These are phyloP conservation scores for Gastrodia elata DNA, from an alignment of 106 monocot genomes.

Conservation along the genomic window DNA sequence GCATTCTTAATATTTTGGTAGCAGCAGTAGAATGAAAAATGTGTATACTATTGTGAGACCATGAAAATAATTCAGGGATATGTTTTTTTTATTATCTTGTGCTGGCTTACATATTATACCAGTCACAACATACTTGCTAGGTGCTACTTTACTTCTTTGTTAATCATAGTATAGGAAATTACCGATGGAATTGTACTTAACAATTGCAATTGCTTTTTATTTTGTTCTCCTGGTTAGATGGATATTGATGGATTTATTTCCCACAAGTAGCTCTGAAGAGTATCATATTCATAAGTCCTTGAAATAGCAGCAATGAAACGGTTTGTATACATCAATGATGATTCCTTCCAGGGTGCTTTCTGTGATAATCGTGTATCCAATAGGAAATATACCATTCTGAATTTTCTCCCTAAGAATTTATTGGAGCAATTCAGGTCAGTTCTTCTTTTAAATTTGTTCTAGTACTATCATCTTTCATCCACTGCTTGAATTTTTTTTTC, in stretches of 20 bases:
- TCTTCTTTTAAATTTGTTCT: background rate
- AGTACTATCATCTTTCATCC: background rate
- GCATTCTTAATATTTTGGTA: background rate
- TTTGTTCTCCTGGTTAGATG: background rate
- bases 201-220: background rate
- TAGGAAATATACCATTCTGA: slow-evolving; percentile 78
- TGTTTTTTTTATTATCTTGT: background rate
- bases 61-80: background rate
- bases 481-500: background rate
- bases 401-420: slow-evolving; percentile 94
- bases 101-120: background rate
- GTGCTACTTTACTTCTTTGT: background rate
- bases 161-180: background rate
- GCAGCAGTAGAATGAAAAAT: background rate
- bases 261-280: background rate
- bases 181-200: background rate
- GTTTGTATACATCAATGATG: slow-evolving; percentile 77
- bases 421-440: slow-evolving; percentile 94
- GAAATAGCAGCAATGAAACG: slow-evolving; percentile 58
- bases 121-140: background rate
- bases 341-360: slow-evolving; percentile 31
- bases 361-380: slow-evolving; percentile 89
- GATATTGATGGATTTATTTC: background rate
- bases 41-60: background rate
- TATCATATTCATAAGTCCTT: background rate